phyloP scores from a whole-genome alignment of 257 asterid species.

The Cordia subcordata region DNA sequence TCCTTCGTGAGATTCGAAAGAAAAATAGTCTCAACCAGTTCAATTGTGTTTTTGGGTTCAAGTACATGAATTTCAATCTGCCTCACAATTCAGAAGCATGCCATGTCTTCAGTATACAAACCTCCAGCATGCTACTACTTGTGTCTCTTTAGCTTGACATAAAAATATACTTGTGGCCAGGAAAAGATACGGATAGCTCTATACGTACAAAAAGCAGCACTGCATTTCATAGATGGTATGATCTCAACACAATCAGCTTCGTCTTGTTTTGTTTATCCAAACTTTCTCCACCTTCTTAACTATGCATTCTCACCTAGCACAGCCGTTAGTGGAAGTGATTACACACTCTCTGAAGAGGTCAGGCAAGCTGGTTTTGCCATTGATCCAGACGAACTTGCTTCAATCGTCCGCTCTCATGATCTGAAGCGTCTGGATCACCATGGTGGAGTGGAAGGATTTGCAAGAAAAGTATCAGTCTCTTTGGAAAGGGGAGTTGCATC shows the following conservation, averaged over 20 bases:
- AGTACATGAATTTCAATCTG: no score
- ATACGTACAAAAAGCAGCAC: constrained; percentile 73
- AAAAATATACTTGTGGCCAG: constrained; percentile 27
- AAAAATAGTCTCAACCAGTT: no score
- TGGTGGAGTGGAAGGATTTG: constrained; percentile 56
- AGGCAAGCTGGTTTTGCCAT: constrained; percentile 49
- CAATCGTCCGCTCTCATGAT: constrained; percentile 60
- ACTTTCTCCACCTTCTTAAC: constrained; percentile 13
- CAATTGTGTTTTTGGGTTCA: no score
- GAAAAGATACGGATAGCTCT: constrained; percentile 66
- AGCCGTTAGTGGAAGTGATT: constrained; percentile 38
- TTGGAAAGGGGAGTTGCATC: constrained; percentile 45
- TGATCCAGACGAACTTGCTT: constrained; percentile 61
- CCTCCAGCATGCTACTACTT: not conserved
- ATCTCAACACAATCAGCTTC: not conserved
- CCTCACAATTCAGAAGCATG: no score
- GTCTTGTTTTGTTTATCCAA: not conserved
- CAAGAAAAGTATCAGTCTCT: constrained; percentile 43
- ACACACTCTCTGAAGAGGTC: constrained; percentile 39
- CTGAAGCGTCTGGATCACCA: constrained; percentile 38
- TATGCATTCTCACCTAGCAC: constrained; percentile 18
- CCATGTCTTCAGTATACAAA: not conserved
- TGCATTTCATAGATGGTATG: constrained; percentile 69
- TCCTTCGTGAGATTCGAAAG: no score
- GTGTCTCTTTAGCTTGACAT: not conserved